Conservation (phyloP, 2,329 filamentous ascomycete genomes). For the Seiridium cupressi region DNA sequence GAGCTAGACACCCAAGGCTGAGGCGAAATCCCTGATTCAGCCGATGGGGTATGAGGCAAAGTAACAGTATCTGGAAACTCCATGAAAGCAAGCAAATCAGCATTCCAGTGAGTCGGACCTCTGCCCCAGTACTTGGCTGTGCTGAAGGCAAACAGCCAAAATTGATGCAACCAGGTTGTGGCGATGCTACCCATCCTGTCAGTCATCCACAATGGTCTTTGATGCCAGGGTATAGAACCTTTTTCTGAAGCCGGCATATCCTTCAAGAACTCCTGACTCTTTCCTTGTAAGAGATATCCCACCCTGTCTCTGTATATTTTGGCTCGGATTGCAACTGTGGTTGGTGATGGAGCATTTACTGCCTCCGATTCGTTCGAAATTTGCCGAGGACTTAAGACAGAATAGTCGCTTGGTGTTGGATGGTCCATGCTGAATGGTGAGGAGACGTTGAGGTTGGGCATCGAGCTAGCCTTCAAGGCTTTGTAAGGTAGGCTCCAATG, state of each 20-base stretch:
- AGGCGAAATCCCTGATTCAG: background rate
- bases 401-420: constrained; percentile 9
- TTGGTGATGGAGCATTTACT: constrained; percentile 7
- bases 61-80: background rate
- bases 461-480: constrained; percentile 3
- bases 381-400: background rate
- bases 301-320: constrained; percentile 11
- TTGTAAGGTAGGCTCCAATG: constrained; percentile 11
- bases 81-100: constrained; percentile 10
- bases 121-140: constrained; percentile 22
- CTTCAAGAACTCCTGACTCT: constrained; percentile 10
- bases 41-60: background rate
- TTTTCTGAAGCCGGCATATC: constrained; percentile 1
- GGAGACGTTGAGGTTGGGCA: too few species aligned
- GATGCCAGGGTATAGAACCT: background rate
- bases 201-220: background rate
- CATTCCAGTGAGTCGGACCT: constrained; percentile 16
- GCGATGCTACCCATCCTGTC: constrained; percentile 4
- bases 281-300: constrained; percentile 13
- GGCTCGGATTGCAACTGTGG: constrained; percentile 10
- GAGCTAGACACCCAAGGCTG: background rate
- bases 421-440: constrained; percentile 7
- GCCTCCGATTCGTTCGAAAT: background rate
- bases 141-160: constrained; percentile 22
- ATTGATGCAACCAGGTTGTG: constrained; percentile 19